phyloP scores from a whole-genome alignment of 495 filamentous ascomycete genomes.

The Talaromyces stipitatus region DNA sequence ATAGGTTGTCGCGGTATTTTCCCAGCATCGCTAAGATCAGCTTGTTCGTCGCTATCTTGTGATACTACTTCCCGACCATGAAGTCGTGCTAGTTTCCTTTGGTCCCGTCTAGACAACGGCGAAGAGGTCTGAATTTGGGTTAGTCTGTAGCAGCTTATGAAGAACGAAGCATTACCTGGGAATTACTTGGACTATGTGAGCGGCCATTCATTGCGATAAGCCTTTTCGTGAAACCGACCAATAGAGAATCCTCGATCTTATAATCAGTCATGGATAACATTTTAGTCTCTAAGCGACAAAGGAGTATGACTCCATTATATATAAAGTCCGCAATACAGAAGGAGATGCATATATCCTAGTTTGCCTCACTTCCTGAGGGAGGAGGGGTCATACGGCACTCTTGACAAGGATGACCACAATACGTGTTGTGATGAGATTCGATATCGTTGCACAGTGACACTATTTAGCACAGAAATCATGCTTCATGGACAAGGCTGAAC shows the following conservation, averaged over 20 bases:
- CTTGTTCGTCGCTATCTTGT: not conserved
- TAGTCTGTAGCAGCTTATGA: not conserved
- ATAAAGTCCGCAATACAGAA: not conserved
- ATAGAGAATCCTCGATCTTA: not conserved
- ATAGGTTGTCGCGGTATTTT: constrained; percentile 5
- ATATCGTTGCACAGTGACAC: not conserved
- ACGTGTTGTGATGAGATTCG: not conserved
- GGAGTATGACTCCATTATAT: not conserved
- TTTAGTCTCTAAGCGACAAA: not conserved
- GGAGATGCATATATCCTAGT: not conserved
- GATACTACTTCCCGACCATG: not conserved
- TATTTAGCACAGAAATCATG: not conserved
- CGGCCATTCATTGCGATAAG: not conserved
- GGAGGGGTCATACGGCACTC: not conserved
- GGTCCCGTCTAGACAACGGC: not conserved
- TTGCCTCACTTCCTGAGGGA: not conserved
- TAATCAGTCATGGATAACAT: not conserved
- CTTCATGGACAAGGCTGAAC: constrained; percentile 1
- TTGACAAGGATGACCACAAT: not conserved
- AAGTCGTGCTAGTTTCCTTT: not conserved
- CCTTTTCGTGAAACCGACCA: not conserved
- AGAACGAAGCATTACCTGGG: not conserved
- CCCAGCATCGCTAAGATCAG: not conserved
- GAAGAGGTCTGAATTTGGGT: not conserved
- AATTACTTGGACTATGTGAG: not conserved